Evolutionary conservation across 2,329 filamentous ascomycete genomes (phyloP).

Genomic region (Trichoderma sp.): DNA sequence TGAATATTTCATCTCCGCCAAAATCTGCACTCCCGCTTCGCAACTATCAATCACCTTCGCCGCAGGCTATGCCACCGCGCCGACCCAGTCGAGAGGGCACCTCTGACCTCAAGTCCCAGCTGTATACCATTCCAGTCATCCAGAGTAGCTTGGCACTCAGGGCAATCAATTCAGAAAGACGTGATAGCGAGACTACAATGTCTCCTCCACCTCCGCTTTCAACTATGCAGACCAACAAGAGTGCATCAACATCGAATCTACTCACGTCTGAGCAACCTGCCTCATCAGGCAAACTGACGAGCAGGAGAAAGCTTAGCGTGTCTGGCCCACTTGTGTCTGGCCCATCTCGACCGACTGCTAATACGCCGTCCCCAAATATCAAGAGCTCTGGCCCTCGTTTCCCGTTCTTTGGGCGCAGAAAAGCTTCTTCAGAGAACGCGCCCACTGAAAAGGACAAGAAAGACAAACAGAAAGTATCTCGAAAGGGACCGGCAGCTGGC

Average conservation of each 20-base stretch:
- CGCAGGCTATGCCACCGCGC: conserved; percentile 49
- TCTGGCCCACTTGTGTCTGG: conserved; percentile 27
- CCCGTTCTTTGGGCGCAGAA: conserved; percentile 75
- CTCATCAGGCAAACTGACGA: conserved; percentile 21
- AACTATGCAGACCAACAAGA: conserved; percentile 34
- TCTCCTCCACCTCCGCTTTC: conserved; percentile 40
- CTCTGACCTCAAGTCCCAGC: conserved; percentile 59
- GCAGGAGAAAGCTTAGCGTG: conserved; percentile 27
- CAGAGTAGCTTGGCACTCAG: conserved; percentile 61
- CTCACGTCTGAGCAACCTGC: conserved; percentile 27
- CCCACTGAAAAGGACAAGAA: conserved; percentile 50
- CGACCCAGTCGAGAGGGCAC: conserved; percentile 71
- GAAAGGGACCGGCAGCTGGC: conserved; percentile 85
- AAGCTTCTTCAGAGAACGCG: conserved; percentile 55
- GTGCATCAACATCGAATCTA: conserved; percentile 37
- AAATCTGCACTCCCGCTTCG: conserved; percentile 33
- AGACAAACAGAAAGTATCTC: conserved; percentile 36
- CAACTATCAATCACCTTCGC: conserved; percentile 31
- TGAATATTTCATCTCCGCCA: conserved; percentile 37
- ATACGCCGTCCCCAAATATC: conserved; percentile 53
- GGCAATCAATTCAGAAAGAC: conserved; percentile 48
- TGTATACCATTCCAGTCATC: conserved; percentile 56
- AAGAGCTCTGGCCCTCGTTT: conserved; percentile 66
- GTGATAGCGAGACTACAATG: conserved; percentile 43
- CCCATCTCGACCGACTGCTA: conserved; percentile 35